Base-by-base conservation (phyloP, 192 early-diverging fungal species). In the Coemansia sp. region DNA sequence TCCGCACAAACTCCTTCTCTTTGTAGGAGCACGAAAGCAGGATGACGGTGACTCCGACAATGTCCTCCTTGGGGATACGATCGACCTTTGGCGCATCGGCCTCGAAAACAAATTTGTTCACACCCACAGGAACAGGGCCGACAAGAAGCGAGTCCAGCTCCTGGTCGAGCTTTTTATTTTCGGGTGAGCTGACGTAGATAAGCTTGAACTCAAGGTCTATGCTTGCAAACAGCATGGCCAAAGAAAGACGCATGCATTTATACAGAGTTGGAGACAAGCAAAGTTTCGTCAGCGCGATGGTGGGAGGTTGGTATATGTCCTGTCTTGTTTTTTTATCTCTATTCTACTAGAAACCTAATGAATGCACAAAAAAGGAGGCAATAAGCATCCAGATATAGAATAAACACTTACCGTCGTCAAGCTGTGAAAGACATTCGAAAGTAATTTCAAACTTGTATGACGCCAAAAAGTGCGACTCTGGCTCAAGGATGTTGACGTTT, bases 171-270 rank as follows among this genome's bases (percentile, higher is more conserved):
- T 87, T 81, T 42, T 86, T 87, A 67, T 86, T 89, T 68, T 96
- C 91, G 2, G 93, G 88, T 7, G 92, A 93, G 25, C 94, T 93
- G 17, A 98, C 95, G 68, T 97, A 97, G 34, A 99, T 86, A 58
- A 94, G 88, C 83, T 96, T 97, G 89, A 96, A 99, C 80, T 99
- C 97, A 32, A 99, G 82, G 84, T 99, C 95, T 95, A 81, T 57
- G 16, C 5, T 63, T 52, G 12, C 22, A 55, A 52, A 29, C 31
- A 52, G 22, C 22, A 52, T 28, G 51, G 22, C n/a, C n/a, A n/a
- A n/a, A n/a, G n/a, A n/a, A n/a, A n/a, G n/a, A n/a, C n/a, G n/a
- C n/a, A n/a, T n/a, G n/a, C n/a, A n/a, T n/a, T n/a, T n/a, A n/a
- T n/a, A n/a, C n/a, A n/a, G n/a, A n/a, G n/a, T n/a, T n/a, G n/a